These are phyloP conservation scores for Artemisia argyi DNA, from an alignment of 129 eudicot genomes.

Conservation along the genomic window DNA sequence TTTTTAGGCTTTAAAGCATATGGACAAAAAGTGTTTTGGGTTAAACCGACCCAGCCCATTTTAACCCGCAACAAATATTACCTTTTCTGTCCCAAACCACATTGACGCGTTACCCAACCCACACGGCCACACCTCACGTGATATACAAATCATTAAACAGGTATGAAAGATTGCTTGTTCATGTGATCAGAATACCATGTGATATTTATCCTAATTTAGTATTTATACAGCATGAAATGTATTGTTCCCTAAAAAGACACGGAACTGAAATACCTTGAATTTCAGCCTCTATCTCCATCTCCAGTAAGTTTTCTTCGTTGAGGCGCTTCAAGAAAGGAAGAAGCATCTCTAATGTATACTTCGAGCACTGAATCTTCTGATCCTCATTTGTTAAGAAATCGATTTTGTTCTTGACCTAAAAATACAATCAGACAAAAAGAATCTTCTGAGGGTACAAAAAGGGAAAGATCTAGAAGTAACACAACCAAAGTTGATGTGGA, in stretches of 20 bases:
- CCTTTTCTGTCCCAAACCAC: too few species aligned
- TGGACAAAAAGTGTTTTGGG: too few species aligned
- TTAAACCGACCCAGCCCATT: too few species aligned
- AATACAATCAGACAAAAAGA: background rate
- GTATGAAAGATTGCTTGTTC: too few species aligned
- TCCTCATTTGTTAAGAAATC: slow-evolving; percentile 13
- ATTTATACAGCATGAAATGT: background rate
- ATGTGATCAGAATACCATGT: too few species aligned
- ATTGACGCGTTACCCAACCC: too few species aligned
- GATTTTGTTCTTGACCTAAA: slow-evolving; percentile 26
- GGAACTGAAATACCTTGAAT: slow-evolving; percentile 42
- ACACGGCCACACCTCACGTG: too few species aligned
- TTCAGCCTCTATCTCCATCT: slow-evolving; percentile 60
- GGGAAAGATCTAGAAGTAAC: background rate
- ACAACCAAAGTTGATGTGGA: background rate
- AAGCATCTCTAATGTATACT: slow-evolving; percentile 41
- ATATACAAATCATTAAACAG: too few species aligned
- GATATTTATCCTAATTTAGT: background rate
- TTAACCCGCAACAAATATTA: too few species aligned
- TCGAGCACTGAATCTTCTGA: slow-evolving; percentile 37
- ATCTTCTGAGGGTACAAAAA: background rate
- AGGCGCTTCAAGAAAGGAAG: slow-evolving; percentile 55
- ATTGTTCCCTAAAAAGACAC: background rate
- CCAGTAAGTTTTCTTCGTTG: slow-evolving; percentile 49
- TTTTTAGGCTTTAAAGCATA: too few species aligned